These are phyloP conservation scores for Isabelozyma heimii DNA, from an alignment of 805 yeast genomes.

Conservation along the genomic window DNA sequence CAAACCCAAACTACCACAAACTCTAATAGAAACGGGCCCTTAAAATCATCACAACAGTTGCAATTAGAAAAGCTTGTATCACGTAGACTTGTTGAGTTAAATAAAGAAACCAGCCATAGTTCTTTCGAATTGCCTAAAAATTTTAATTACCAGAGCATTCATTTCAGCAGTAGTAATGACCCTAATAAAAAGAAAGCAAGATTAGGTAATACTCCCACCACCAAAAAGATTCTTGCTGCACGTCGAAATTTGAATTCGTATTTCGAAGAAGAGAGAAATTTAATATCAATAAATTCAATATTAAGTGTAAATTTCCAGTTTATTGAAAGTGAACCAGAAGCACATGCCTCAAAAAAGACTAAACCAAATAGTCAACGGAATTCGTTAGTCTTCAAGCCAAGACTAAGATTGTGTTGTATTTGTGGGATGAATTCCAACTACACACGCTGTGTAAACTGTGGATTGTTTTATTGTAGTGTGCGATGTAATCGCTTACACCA, in stretches of 20 bases:
- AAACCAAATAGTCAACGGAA: conserved; percentile 15
- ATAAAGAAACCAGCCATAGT: conserved; percentile 25
- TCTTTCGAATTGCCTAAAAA: conserved; percentile 43
- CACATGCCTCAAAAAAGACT: conserved; percentile 9
- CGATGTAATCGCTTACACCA: conserved; percentile 37
- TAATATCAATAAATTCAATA: conserved; percentile 41
- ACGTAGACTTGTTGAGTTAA: conserved; percentile 34
- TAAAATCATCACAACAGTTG: conserved; percentile 41
- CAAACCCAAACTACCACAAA: conserved; percentile 34
- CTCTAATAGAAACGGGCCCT: conserved; percentile 12
- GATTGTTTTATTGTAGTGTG: conserved; percentile 40
- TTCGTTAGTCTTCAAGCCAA: conserved; percentile 23
- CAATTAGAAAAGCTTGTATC: conserved; percentile 39
- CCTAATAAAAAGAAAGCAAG: conserved; percentile 24
- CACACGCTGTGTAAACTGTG: conserved; percentile 38
- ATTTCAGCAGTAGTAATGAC: conserved; percentile 14
- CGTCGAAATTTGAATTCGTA: conserved; percentile 42
- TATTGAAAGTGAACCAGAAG: conserved; percentile 25
- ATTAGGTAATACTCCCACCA: conserved; percentile 42
- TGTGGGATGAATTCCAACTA: conserved; percentile 38
- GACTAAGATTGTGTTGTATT: conserved; percentile 38
- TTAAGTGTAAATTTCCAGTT: conserved; percentile 39
- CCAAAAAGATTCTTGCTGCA: conserved; percentile 41
- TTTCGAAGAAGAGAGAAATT: conserved; percentile 44
- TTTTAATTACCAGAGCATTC: conserved; percentile 33